Evolutionary conservation across 495 filamentous ascomycete genomes (phyloP).

Genomic region (Penicillium parvum): DNA sequence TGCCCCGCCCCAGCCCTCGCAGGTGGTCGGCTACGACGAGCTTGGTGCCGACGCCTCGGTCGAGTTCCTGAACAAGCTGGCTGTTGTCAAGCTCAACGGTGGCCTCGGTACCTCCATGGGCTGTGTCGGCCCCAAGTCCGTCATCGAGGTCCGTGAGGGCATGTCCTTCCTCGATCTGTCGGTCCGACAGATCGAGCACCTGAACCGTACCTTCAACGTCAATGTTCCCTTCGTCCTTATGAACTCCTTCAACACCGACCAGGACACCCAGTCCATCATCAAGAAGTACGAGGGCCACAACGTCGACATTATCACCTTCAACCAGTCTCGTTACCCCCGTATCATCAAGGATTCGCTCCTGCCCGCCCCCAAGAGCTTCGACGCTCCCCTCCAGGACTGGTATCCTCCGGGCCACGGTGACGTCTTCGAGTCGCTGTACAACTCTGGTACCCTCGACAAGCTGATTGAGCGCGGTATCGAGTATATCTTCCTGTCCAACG

Average conservation of each 20-base stretch:
- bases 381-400: slow-evolving; percentile 92
- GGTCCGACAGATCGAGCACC: slow-evolving; percentile 97
- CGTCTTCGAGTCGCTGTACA: slow-evolving; percentile 99
- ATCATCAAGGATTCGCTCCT: slow-evolving; percentile 97
- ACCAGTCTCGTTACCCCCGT: slow-evolving; percentile 97
- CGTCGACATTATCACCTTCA: slow-evolving; percentile 99
- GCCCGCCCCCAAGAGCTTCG: slow-evolving; percentile 84
- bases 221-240: slow-evolving; percentile 99
- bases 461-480: slow-evolving; percentile 91
- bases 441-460: slow-evolving; percentile 96
- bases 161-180: slow-evolving; percentile 99
- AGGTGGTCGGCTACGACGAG: slow-evolving; percentile 89
- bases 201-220: slow-evolving; percentile 95
- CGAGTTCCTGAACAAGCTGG: slow-evolving; percentile 93
- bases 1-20: slow-evolving; percentile 79
- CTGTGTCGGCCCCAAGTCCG: slow-evolving; percentile 98
- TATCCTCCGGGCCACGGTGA: slow-evolving; percentile 99
- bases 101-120: slow-evolving; percentile 99
- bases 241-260: slow-evolving; percentile 99
- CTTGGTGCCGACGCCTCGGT: slow-evolving; percentile 83
- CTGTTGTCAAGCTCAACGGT: slow-evolving; percentile 98
- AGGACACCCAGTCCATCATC: slow-evolving; percentile 97
- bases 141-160: slow-evolving; percentile 99
- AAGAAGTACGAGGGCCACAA: slow-evolving; percentile 99
- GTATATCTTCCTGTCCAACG: slow-evolving; percentile 98